Evolutionary conservation across 2,329 filamentous ascomycete species (phyloP).

Genomic region (Zasmidium citrigriseum): DNA sequence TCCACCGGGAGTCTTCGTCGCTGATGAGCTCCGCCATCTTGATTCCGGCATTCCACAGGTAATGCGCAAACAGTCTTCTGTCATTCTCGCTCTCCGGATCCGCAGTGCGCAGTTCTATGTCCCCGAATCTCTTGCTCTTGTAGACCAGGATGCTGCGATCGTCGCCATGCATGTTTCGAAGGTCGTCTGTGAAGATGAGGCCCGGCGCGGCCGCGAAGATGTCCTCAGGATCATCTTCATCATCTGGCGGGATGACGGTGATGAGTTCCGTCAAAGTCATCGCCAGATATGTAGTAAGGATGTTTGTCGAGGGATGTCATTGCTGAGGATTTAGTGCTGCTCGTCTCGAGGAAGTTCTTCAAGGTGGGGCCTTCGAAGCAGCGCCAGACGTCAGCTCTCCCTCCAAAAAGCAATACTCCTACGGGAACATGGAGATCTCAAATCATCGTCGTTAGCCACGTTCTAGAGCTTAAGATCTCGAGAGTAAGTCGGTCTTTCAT

Average conservation of each 20-base stretch:
- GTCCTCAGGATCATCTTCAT: constrained; percentile 30
- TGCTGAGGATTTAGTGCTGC: not conserved
- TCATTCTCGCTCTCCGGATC: constrained; percentile 55
- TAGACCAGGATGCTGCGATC: constrained; percentile 61
- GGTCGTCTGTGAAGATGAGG: constrained; percentile 68
- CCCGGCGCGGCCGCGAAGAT: constrained; percentile 61
- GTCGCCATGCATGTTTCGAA: constrained; percentile 67
- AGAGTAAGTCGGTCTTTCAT: no score
- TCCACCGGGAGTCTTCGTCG: constrained; percentile 42
- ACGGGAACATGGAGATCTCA: not conserved
- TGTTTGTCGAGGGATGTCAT: not conserved
- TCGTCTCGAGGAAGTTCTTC: not conserved
- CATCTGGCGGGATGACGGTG: constrained; percentile 24
- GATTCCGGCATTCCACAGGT: constrained; percentile 68
- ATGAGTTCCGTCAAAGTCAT: constrained; percentile 32
- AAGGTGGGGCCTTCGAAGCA: not conserved
- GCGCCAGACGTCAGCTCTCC: not conserved
- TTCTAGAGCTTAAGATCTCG: no score
- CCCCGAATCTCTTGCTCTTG: constrained; percentile 37
- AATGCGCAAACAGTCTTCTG: constrained; percentile 67
- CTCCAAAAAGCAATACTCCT: not conserved
- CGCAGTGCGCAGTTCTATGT: constrained; percentile 44
- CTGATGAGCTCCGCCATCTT: constrained; percentile 48
- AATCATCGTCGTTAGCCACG: no score
- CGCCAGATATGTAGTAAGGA: not conserved